Conservation (phyloP, 371 early-diverging fungal genomes). For the Gilbertella persicaria region DNA sequence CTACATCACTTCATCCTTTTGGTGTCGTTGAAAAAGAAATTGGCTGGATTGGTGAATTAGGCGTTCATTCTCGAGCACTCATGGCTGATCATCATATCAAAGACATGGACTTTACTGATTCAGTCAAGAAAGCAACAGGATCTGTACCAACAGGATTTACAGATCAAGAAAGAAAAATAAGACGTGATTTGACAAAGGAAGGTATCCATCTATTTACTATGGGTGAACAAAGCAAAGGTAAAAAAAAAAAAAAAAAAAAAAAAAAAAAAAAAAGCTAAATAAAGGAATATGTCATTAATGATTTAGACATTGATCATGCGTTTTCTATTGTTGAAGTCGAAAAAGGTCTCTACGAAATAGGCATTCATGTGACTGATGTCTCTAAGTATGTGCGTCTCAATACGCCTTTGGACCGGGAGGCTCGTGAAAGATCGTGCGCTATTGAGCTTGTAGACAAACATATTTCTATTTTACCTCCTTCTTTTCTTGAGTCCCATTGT, state of each 20-base stretch:
- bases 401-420: constrained; percentile 79
- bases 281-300: no score
- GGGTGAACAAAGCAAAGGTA: constrained; percentile 8
- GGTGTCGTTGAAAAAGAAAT: constrained; percentile 43
- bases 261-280: no score
- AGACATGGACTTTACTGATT: constrained; percentile 31
- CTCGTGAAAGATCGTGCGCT: constrained; percentile 73
- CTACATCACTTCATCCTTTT: constrained; percentile 44
- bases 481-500: constrained; percentile 75
- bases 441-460: constrained; percentile 76
- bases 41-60: constrained; percentile 41
- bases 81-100: constrained; percentile 45
- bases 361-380: constrained; percentile 93
- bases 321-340: constrained; percentile 23
- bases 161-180: constrained; percentile 2
- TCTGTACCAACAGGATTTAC: constrained; percentile 3
- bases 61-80: constrained; percentile 33
- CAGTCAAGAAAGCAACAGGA: constrained; percentile 12
- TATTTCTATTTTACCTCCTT: constrained; percentile 88
- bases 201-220: constrained; percentile 22
- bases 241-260: neutral
- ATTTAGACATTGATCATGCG: constrained; percentile 23
- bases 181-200: constrained; percentile 21
- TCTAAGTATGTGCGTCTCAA: constrained; percentile 71
- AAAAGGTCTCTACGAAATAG: constrained; percentile 59